Base-by-base conservation (phyloP, 768 basidiomycete genomes). In the Botryobasidium botryosum region DNA sequence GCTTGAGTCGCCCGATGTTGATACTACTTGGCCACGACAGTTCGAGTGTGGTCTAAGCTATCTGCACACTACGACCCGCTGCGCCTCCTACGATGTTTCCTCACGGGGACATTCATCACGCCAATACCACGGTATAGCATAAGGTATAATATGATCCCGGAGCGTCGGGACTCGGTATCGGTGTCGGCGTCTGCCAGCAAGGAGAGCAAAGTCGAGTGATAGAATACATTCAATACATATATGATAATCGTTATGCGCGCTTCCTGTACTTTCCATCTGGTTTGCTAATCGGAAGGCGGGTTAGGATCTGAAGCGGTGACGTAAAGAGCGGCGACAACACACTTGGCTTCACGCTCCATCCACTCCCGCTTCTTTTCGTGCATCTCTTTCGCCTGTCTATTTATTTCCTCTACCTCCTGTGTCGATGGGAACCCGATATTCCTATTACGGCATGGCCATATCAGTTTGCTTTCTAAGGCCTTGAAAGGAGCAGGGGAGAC, bases 391-490 rank as follows among this genome's bases (percentile, higher is more conserved):
- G 88, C 88, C 47, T 63, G 63, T 48, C 64, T 61, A 57, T 92
- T 92, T 53, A 92, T 87, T 44, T 68, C 68, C 38, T 65, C 69
- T 13, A 74, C 77, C 55, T 85, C 74, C 58, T 90, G 88, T 3
- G 88, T 90, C 51, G 68, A 66, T 1, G 90, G 90, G 57, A 94
- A 90, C 1, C 81, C 86, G 47, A 91, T 87, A 46, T 79, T 68
- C 83, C 45, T 45, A 13, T 10, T 20, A 47, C 13, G 20, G 8
- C 4, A 13, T 20, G 7, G 13, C 6, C 7, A 27, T n/a, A 25
- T 44, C 21, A 24, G 33, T 6, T 3, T 4, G 15, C 12, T 3
- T n/a, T n/a, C 4, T 1, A 17, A 24, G 23, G 10, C 4, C 25
- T 25, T 5, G 41, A 29, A 15, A 21, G 15, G 15, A 4, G 28